Base-by-base conservation (phyloP, 495 filamentous ascomycete genomes). In the Podospora bellae-mahoneyi region DNA sequence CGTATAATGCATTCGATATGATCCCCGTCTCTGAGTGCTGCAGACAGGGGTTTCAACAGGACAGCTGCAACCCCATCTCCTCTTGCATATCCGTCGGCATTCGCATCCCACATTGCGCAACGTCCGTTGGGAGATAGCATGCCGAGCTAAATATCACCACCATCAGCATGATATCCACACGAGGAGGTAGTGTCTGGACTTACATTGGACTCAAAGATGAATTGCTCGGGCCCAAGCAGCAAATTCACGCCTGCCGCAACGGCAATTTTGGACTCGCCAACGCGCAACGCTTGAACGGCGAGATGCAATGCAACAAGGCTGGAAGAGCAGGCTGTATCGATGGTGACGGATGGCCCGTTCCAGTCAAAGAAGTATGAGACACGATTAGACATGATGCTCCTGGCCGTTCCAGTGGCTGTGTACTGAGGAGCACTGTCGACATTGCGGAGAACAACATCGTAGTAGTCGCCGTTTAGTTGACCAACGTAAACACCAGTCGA, bases 1-100 rank as follows among this genome's bases (percentile, higher is more conserved):
- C 85, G 80, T 66, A 92, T 86, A 0, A 91, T 78, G 5, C 82
- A 85, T n/a, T 87, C 79, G 44, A 91, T 86, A 13, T 81, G 82
- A 66, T 86, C 80, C 2, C 79, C 79, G 62, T 84, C 80, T 0
- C 62, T 34, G 5, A 84, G 48, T 3, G 84, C 89, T 48, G 84
- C 80, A 1, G 60, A 62, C 1, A 90, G 71, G 10, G 66, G 71
- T 74, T 91, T 91, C 0, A 92, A 44, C 2, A 84, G 76, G 0
- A 90, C 30, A 0, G 78, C 78, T 26, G 76, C 79, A 13, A 89
- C 68, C 0, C 82, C 89, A 66, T 92, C 90, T 0, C 81, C 90
- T 5, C 89, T 76, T 0, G 75, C 85, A 73, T 88, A 92, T 0
- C 89, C 90, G 73, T 89, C 79, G 5, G 88, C 89, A 0, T 71